Evolutionary conservation across 2,329 filamentous ascomycete genomes (phyloP).

Genomic region (Pseudocercospora pini-densiflorae): DNA sequence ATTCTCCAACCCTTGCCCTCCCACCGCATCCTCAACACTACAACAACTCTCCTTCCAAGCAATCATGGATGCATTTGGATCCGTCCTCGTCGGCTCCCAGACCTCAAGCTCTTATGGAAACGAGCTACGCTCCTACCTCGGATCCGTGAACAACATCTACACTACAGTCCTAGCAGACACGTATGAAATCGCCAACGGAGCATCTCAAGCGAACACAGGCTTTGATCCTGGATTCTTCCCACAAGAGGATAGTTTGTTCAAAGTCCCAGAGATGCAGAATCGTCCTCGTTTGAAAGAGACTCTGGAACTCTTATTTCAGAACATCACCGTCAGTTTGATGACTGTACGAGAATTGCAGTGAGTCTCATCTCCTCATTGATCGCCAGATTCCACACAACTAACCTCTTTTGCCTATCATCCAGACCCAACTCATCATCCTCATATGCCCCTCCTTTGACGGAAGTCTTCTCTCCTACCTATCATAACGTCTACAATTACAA

Average conservation of each 20-base stretch:
- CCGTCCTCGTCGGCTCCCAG: background rate
- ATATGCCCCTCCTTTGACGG: slow-evolving; percentile 9
- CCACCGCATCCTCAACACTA: background rate
- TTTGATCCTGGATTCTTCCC: background rate
- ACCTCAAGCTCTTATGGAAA: background rate
- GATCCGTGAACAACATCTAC: background rate
- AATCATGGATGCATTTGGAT: slow-evolving; percentile 8
- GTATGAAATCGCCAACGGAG: background rate
- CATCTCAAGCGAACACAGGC: background rate
- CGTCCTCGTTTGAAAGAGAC: background rate
- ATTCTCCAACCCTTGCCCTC: background rate
- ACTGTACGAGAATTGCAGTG: background rate
- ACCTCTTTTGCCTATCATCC: too few relatives aligned
- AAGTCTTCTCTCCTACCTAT: slow-evolving; percentile 8
- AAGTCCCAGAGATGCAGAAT: background rate
- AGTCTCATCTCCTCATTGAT: too few relatives aligned
- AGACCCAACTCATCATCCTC: slow-evolving; percentile 8
- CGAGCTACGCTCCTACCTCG: background rate
- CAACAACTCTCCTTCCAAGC: slow-evolving; percentile 6
- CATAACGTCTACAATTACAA: slow-evolving; percentile 24
- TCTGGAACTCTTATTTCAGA: slow-evolving; percentile 17
- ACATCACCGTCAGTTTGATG: slow-evolving; percentile 21
- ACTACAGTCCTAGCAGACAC: background rate
- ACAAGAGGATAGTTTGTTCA: background rate
- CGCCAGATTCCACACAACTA: too few relatives aligned